phyloP scores from a whole-genome alignment of 208 protist species.

The Wallacemonas sp. region DNA sequence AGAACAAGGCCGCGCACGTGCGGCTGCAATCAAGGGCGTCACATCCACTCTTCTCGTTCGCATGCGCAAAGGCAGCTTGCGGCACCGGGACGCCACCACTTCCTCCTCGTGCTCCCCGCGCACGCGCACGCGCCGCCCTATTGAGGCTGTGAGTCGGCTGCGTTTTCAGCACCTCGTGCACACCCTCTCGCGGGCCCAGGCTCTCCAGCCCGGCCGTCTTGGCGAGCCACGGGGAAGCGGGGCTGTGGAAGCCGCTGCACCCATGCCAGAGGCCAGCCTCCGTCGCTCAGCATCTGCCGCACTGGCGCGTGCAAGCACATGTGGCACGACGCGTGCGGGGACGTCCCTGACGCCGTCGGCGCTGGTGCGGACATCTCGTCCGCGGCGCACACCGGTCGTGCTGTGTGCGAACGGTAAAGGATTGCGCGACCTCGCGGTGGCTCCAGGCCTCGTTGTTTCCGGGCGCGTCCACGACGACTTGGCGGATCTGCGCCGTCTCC shows the following conservation, averaged over 20 bases:
- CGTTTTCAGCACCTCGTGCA: background rate
- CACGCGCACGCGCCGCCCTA: no score
- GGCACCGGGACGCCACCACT: no score
- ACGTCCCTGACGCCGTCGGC: no score
- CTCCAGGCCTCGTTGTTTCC: background rate
- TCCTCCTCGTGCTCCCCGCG: no score
- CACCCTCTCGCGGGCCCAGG: background rate
- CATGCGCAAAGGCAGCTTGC: background rate
- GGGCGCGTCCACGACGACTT: background rate
- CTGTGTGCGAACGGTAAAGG: background rate
- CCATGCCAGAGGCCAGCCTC: background rate
- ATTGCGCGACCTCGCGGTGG: background rate
- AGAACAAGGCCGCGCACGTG: no score
- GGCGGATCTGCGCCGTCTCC: background rate
- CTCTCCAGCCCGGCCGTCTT: background rate
- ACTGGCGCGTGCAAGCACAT: background rate
- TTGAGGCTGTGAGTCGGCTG: background rate
- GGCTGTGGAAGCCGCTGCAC: no score
- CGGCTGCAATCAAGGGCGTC: no score
- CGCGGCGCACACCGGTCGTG: slow-evolving; percentile 1
- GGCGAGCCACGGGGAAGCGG: background rate
- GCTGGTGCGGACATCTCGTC: no score
- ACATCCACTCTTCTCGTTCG: background rate
- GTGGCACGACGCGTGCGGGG: background rate
- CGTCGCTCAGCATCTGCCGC: background rate